Conservation (phyloP, 805 yeast genomes). For the Candida ficus region DNA sequence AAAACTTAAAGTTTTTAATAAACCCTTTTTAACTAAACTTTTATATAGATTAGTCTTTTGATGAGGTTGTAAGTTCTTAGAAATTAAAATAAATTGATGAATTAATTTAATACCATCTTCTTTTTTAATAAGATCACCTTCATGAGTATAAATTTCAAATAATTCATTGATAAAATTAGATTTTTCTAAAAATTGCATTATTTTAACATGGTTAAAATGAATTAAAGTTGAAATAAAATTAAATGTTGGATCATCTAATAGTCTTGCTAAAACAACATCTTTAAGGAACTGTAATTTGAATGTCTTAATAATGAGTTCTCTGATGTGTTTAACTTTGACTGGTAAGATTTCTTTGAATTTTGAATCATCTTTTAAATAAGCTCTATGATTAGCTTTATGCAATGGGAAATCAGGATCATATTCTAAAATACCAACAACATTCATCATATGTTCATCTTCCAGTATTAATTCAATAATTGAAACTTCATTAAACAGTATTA, state of each 20-base stretch:
- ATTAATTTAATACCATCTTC: conserved; percentile 70
- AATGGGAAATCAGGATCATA: conserved; percentile 85
- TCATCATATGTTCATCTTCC: conserved; percentile 46
- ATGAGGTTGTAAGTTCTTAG: conserved; percentile 54
- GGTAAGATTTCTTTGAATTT: conserved; percentile 72
- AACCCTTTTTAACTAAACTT: conserved; percentile 58
- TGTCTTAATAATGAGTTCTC: conserved; percentile 61
- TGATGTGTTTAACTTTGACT: conserved; percentile 42
- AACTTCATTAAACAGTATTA: conserved; percentile 68
- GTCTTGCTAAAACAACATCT: conserved; percentile 80
- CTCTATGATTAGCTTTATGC: conserved; percentile 74
- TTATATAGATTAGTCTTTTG: conserved; percentile 65
- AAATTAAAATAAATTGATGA: conserved; percentile 73
- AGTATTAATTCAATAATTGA: conserved; percentile 53
- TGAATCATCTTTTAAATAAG: conserved; percentile 50
- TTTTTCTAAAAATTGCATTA: conserved; percentile 53
- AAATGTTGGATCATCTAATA: conserved; percentile 76
- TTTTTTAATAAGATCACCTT: conserved; percentile 15
- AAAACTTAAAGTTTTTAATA: conserved; percentile 64
- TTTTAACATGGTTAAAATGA: conserved; percentile 61
- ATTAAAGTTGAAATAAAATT: conserved; percentile 63
- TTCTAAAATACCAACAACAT: conserved; percentile 77
- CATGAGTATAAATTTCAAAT: conserved; percentile 47
- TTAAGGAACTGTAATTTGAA: conserved; percentile 75
- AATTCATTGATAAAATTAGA: conserved; percentile 49